Evolutionary conservation across 2,329 filamentous ascomycete genomes (phyloP).

Genomic region (Sordariomycetes sp.): DNA sequence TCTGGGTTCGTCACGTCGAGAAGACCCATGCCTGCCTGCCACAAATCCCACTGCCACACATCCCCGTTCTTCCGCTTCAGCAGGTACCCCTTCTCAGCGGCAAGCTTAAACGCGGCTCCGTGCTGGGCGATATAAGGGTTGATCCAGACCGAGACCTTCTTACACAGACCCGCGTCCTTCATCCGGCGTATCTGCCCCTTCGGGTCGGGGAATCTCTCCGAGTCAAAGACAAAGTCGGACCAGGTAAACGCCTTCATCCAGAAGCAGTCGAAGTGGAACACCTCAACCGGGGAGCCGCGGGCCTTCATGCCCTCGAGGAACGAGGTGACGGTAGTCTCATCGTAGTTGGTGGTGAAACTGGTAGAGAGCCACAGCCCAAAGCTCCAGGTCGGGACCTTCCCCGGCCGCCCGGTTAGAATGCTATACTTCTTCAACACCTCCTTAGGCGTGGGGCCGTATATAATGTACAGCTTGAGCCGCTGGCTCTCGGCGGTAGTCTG

Average conservation of each 20-base stretch:
- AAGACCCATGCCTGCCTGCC: slow-evolving; percentile 68
- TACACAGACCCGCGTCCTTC: slow-evolving; percentile 48
- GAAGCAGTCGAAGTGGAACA: slow-evolving; percentile 71
- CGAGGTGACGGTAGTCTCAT: slow-evolving; percentile 54
- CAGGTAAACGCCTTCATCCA: slow-evolving; percentile 68
- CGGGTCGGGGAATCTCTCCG: slow-evolving; percentile 58
- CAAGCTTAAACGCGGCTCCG: slow-evolving; percentile 53
- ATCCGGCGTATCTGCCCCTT: slow-evolving; percentile 51
- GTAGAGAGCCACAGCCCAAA: slow-evolving; percentile 71
- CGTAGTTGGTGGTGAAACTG: slow-evolving; percentile 64
- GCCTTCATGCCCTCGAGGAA: slow-evolving; percentile 61
- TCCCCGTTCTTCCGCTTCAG: slow-evolving; percentile 59
- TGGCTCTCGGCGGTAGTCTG: slow-evolving; percentile 61
- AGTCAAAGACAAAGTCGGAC: slow-evolving; percentile 65
- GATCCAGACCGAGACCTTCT: slow-evolving; percentile 65
- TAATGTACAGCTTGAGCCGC: slow-evolving; percentile 62
- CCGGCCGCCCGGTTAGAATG: slow-evolving; percentile 54
- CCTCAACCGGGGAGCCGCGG: slow-evolving; percentile 54
- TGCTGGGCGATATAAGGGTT: slow-evolving; percentile 66
- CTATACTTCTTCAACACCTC: slow-evolving; percentile 61
- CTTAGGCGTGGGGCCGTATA: slow-evolving; percentile 61
- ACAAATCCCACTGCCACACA: slow-evolving; percentile 67
- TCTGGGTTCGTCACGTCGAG: slow-evolving; percentile 66
- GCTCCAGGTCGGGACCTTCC: slow-evolving; percentile 60
- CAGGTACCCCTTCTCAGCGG: slow-evolving; percentile 56